Evolutionary conservation across 1,139 yeast genomes (phyloP).

Genomic region (Scheffersomyces illinoinensis): DNA sequence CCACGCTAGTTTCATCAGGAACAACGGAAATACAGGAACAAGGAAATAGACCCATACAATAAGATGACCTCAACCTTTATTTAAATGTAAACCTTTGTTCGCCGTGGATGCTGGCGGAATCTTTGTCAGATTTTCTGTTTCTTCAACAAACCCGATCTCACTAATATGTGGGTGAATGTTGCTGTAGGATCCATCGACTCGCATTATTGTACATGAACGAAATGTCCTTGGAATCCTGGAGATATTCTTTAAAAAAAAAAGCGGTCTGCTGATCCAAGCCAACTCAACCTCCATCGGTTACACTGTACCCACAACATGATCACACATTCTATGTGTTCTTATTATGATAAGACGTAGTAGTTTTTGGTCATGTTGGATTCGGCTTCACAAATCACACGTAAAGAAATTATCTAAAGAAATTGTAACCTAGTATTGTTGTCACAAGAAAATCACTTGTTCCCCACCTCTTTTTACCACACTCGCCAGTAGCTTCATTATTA

Average conservation of each 20-base stretch:
- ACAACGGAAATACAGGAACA: neutral
- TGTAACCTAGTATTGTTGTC: neutral
- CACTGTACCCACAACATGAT: neutral
- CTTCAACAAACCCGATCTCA: neutral
- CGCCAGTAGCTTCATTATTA: neutral
- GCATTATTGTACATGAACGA: neutral
- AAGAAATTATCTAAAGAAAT: neutral
- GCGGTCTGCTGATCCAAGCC: neutral
- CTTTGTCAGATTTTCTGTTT: neutral
- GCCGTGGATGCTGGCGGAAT: neutral
- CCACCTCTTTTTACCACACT: neutral
- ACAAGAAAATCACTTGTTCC: neutral
- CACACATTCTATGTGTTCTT: neutral
- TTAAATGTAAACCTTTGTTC: neutral
- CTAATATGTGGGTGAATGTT: neutral
- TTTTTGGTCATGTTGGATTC: neutral
- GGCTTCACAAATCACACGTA: neutral
- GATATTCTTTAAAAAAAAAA: neutral
- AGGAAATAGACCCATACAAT: neutral
- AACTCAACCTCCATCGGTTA: neutral
- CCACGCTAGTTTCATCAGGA: neutral
- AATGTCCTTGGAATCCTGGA: neutral
- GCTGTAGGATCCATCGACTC: neutral
- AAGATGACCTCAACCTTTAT: neutral
- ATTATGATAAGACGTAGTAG: neutral